Evolutionary conservation across 192 early-diverging fungal genomes (phyloP).

Genomic region (Pilobolus umbonatus): DNA sequence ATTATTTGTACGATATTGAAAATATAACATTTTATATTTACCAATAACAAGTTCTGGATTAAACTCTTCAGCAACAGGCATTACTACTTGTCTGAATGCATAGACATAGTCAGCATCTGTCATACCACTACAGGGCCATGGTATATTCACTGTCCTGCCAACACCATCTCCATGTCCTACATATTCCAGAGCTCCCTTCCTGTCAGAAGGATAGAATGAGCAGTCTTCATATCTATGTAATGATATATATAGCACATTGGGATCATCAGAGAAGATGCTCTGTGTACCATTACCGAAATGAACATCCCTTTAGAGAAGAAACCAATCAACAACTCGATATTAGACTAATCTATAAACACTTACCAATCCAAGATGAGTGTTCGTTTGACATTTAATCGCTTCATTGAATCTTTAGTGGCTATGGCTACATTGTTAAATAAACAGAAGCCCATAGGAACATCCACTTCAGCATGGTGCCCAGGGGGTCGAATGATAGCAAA

Average conservation of each 20-base stretch:
- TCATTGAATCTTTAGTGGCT: constrained; percentile 61
- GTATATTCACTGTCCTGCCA: constrained; percentile 83
- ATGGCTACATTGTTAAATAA: constrained; percentile 87
- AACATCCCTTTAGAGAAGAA: constrained; percentile 58
- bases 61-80: constrained; percentile 85
- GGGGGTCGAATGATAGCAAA: constrained; percentile 90
- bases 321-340: neutral
- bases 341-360: constrained; percentile 1
- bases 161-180: constrained; percentile 52
- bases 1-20: neutral
- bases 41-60: constrained; percentile 71
- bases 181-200: constrained; percentile 47
- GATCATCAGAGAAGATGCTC: constrained; percentile 69
- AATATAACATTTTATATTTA: constrained; percentile 14
- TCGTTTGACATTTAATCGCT: constrained; percentile 38
- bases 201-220: constrained; percentile 71
- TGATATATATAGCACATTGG: constrained; percentile 78
- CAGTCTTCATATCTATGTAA: constrained; percentile 82
- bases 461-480: constrained; percentile 85
- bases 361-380: constrained; percentile 88
- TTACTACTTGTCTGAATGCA: constrained; percentile 69
- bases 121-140: constrained; percentile 73
- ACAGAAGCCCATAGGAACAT: constrained; percentile 83
- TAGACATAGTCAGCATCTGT: constrained; percentile 85
- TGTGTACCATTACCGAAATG: constrained; percentile 98